Conservation (phyloP, 2,329 filamentous ascomycete genomes). For the Fusarium clavum region DNA sequence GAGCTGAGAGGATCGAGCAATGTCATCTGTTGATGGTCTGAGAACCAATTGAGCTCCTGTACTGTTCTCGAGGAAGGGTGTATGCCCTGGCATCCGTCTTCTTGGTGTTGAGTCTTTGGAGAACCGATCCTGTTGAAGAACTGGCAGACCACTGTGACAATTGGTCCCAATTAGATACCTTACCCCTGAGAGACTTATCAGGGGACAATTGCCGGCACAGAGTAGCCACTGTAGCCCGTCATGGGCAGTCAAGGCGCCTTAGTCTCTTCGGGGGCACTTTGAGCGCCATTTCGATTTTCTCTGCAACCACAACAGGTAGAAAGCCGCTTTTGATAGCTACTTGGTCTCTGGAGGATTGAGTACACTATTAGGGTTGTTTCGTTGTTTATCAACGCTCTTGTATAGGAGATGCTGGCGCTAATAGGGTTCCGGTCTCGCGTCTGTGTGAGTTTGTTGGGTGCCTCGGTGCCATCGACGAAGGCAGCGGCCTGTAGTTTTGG, state of each 20-base stretch:
- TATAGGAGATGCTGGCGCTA: no score
- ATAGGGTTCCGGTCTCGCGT: background rate
- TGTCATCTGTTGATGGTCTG: background rate
- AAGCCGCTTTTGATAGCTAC: background rate
- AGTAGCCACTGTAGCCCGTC: background rate
- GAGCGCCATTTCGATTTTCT: background rate
- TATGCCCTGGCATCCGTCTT: background rate
- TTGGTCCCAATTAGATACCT: background rate
- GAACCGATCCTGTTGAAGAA: background rate
- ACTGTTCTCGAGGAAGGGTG: background rate
- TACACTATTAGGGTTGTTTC: background rate
- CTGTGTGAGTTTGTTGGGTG: background rate
- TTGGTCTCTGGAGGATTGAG: background rate
- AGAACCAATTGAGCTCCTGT: background rate
- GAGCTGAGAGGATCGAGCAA: background rate
- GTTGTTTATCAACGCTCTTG: background rate
- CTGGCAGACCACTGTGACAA: background rate
- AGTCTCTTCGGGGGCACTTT: background rate
- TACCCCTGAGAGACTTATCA: background rate
- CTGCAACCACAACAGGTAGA: constrained; percentile 1
- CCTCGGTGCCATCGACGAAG: no score
- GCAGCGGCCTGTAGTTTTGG: no score
- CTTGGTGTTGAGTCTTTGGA: background rate
- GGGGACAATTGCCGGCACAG: accelerated
- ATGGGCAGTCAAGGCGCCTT: background rate